Conservation (phyloP, 352 stramenopile species). For the Phytophthora boehmeriae region DNA sequence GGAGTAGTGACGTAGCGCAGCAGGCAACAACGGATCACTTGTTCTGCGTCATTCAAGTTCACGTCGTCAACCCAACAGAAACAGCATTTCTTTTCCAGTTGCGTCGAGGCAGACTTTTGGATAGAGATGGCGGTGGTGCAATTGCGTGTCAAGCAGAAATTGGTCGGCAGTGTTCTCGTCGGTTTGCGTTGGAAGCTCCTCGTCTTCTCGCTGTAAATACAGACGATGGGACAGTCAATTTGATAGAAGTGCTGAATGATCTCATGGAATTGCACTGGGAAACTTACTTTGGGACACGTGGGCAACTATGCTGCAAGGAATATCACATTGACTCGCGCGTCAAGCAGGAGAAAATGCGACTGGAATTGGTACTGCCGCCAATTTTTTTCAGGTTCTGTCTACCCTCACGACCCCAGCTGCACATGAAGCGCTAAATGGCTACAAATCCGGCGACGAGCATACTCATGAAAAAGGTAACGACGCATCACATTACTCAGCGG, state of each 20-base stretch:
- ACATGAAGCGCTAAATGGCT: slow-evolving; percentile 22
- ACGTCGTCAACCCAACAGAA: slow-evolving; percentile 75
- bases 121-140: slow-evolving; percentile 9
- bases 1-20: background rate
- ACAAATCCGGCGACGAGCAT: background rate
- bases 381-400: slow-evolving; percentile 40
- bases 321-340: slow-evolving; percentile 17
- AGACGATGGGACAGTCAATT: slow-evolving; percentile 9
- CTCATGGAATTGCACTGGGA: slow-evolving; percentile 58
- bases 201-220: slow-evolving; percentile 13
- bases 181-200: slow-evolving; percentile 49
- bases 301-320: slow-evolving; percentile 30
- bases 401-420: background rate
- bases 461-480: slow-evolving; percentile 12
- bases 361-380: slow-evolving; percentile 38
- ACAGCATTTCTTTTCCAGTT: slow-evolving; percentile 66
- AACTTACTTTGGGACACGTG: slow-evolving; percentile 56
- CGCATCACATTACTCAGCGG: slow-evolving; percentile 16
- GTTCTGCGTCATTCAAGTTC: slow-evolving; percentile 51
- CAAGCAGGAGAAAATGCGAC: slow-evolving; percentile 16
- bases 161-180: slow-evolving; percentile 52
- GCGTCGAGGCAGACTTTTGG: slow-evolving; percentile 6
- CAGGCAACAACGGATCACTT: slow-evolving; percentile 50
- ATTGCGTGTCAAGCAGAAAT: slow-evolving; percentile 46
- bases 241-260: slow-evolving; percentile 41